phyloP scores from a whole-genome alignment of 2,329 filamentous ascomycete species.

The Arthrobotrys sphaeroides region DNA sequence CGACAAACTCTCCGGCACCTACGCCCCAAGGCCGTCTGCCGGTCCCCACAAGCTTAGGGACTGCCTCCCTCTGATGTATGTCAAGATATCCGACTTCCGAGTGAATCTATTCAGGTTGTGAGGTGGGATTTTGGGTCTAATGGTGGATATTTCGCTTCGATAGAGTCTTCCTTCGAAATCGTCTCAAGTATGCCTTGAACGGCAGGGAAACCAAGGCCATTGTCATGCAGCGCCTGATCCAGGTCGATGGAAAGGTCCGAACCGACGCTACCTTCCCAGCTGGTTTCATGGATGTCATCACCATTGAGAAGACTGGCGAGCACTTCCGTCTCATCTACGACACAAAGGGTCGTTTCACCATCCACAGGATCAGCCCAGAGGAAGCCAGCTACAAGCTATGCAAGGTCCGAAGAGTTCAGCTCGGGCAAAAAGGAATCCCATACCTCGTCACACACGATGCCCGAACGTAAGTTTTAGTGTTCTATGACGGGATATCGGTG shows the following conservation, averaged over 20 bases:
- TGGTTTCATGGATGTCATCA: slow-evolving; percentile 99
- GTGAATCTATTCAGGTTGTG: not conserved
- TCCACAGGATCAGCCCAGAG: slow-evolving; percentile 98
- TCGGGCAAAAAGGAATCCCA: slow-evolving; percentile 99
- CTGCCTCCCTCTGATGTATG: slow-evolving; percentile 83
- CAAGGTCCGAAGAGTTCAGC: slow-evolving; percentile 99
- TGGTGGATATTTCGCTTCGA: slow-evolving; percentile 11
- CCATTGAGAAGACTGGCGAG: slow-evolving; percentile 99
- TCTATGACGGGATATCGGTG: not conserved
- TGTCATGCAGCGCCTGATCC: slow-evolving; percentile 99
- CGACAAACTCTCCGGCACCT: slow-evolving; percentile 97
- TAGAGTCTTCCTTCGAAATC: slow-evolving; percentile 65
- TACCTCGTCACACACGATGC: slow-evolving; percentile 99
- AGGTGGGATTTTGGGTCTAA: slow-evolving; percentile 17
- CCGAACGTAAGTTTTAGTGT: slow-evolving; percentile 88
- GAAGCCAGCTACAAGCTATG: slow-evolving; percentile 99
- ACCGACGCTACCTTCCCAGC: slow-evolving; percentile 97
- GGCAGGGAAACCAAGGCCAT: slow-evolving; percentile 94
- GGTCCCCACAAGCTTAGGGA: slow-evolving; percentile 99
- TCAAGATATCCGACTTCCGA: slow-evolving; percentile 16
- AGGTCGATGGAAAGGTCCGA: slow-evolving; percentile 99
- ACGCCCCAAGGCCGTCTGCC: slow-evolving; percentile 74
- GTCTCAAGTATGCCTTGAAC: slow-evolving; percentile 99
- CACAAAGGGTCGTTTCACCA: slow-evolving; percentile 99
- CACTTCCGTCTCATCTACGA: slow-evolving; percentile 99